These are phyloP conservation scores for Calcarisporium arbuscula DNA, from an alignment of 2,329 filamentous ascomycete species.

Conservation along the genomic window DNA sequence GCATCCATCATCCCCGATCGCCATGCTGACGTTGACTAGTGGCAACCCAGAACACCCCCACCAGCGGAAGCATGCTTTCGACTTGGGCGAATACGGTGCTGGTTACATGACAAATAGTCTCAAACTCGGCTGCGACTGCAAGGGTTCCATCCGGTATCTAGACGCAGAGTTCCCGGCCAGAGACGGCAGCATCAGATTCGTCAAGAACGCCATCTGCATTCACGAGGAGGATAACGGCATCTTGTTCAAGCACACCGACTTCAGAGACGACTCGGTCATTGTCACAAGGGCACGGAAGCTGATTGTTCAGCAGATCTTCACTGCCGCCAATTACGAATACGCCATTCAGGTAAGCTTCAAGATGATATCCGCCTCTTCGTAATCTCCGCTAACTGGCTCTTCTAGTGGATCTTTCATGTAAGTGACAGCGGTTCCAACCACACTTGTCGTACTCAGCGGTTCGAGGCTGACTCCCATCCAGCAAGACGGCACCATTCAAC, in stretches of 20 bases:
- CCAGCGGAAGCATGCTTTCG: conserved; percentile 75
- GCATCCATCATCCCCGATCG: too few relatives aligned
- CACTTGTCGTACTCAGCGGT: too few relatives aligned
- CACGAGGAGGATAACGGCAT: conserved; percentile 92
- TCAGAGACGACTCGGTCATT: conserved; percentile 80
- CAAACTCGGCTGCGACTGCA: conserved; percentile 75
- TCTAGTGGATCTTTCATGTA: conserved; percentile 79
- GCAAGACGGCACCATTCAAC: conserved; percentile 85
- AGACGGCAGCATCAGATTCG: conserved; percentile 66
- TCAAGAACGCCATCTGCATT: conserved; percentile 93
- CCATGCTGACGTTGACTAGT: conserved; percentile 17
- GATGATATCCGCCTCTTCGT: not conserved
- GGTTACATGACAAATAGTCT: conserved; percentile 81
- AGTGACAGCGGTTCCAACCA: too few relatives aligned
- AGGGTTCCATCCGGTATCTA: conserved; percentile 86
- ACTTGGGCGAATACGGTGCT: conserved; percentile 73
- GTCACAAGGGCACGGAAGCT: conserved; percentile 83
- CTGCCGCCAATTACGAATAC: conserved; percentile 94
- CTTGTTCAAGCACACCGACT: conserved; percentile 91
- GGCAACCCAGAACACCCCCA: conserved; percentile 76
- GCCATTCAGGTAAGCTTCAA: conserved; percentile 32
- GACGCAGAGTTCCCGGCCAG: conserved; percentile 79
- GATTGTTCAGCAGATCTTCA: conserved; percentile 87
- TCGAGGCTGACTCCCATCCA: conserved; percentile 18
- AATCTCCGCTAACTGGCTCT: conserved; percentile 32